These are phyloP conservation scores for Ceratocystis harringtonii DNA, from an alignment of 2,329 filamentous ascomycete genomes.

Conservation along the genomic window DNA sequence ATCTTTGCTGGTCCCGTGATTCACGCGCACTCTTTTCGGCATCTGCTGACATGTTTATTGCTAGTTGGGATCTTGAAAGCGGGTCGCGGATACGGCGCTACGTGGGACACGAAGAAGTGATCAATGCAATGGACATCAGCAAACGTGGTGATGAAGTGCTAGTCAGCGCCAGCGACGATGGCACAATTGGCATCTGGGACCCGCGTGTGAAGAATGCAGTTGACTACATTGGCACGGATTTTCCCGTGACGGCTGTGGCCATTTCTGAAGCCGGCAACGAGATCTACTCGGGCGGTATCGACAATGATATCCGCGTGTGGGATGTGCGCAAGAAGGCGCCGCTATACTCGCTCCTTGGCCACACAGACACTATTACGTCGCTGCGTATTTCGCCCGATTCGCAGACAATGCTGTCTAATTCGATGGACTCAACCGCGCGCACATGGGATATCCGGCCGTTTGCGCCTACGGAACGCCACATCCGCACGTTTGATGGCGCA, in stretches of 20 bases:
- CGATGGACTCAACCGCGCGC: constrained; percentile 83
- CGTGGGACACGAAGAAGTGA: constrained; percentile 84
- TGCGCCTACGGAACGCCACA: constrained; percentile 69
- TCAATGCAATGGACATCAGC: constrained; percentile 82
- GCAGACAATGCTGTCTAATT: constrained; percentile 77
- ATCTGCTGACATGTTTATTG: constrained; percentile 82
- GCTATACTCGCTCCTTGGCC: constrained; percentile 74
- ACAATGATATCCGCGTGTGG: constrained; percentile 96
- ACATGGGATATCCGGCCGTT: constrained; percentile 97
- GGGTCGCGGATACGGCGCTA: constrained; percentile 87
- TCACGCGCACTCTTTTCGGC: constrained; percentile 81
- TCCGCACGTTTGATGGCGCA: constrained; percentile 86
- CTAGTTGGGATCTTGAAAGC: constrained; percentile 87
- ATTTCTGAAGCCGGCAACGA: constrained; percentile 92
- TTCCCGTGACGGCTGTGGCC: constrained; percentile 80
- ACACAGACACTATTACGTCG: constrained; percentile 84
- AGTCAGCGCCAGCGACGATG: constrained; percentile 85
- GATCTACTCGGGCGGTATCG: constrained; percentile 85
- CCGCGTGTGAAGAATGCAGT: constrained; percentile 76
- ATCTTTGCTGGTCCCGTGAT: constrained; percentile 94
- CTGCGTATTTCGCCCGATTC: constrained; percentile 85
- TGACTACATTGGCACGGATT: constrained; percentile 79
- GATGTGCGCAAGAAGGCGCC: constrained; percentile 84
- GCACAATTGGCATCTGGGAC: constrained; percentile 90
- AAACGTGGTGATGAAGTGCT: constrained; percentile 80